phyloP scores from a whole-genome alignment of 352 stramenopile genomes.

The Phytopythium chamaehyphon region DNA sequence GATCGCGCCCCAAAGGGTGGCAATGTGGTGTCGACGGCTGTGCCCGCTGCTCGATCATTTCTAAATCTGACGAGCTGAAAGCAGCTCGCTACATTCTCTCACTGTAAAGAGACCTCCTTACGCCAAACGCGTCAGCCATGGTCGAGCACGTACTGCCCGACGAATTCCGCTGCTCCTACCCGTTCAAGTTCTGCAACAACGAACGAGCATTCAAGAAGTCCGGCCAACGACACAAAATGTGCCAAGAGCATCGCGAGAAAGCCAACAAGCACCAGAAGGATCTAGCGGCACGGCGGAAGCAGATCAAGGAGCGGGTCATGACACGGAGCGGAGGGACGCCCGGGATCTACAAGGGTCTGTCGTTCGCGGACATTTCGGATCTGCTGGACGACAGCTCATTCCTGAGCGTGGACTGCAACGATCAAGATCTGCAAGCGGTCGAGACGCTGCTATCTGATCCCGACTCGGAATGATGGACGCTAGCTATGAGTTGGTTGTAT shows the following conservation, averaged over 20 bases:
- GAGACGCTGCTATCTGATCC: background rate
- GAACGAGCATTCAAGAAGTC: conserved; percentile 24
- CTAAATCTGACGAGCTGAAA: too few species aligned
- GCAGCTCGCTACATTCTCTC: too few species aligned
- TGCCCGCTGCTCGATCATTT: too few species aligned
- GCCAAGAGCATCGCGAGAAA: conserved; percentile 26
- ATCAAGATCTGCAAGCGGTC: conserved; percentile 1
- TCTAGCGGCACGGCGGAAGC: conserved; percentile 18
- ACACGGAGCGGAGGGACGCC: background rate
- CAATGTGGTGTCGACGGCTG: too few species aligned
- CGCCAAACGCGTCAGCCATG: background rate
- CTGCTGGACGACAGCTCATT: conserved; percentile 1
- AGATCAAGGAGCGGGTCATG: background rate
- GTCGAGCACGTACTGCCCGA: conserved; percentile 10
- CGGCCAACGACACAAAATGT: conserved; percentile 30
- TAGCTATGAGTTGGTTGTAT: too few species aligned
- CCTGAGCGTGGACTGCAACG: conserved; percentile 3
- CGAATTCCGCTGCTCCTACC: conserved; percentile 26
- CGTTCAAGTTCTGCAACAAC: conserved; percentile 30
- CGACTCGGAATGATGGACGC: background rate
- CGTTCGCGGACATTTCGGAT: conserved; percentile 4
- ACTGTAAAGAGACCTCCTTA: too few species aligned
- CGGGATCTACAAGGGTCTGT: background rate
- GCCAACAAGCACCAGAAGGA: conserved; percentile 38
- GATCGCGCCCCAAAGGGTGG: too few species aligned